These are phyloP conservation scores for Adiantum capillusveneris DNA, from an alignment of 75 land plant genomes.

Conservation along the genomic window DNA sequence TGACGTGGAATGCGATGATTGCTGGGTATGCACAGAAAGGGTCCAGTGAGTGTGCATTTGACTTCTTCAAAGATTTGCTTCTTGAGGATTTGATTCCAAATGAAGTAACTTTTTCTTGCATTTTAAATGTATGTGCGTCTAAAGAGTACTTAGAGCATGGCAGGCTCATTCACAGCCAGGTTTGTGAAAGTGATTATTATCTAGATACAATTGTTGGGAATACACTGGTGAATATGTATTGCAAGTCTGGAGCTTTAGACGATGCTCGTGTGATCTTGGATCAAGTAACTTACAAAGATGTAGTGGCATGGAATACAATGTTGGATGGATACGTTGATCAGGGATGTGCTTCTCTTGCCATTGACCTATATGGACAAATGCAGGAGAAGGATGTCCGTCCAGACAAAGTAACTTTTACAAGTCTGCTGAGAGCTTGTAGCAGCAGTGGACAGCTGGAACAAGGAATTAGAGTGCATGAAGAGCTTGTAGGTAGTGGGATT, in stretches of 20 bases:
- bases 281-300: slow-evolving; percentile 36
- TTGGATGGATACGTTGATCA: slow-evolving; percentile 14
- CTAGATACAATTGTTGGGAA: slow-evolving; percentile 39
- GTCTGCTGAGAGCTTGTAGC: slow-evolving; percentile 7
- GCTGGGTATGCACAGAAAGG: slow-evolving; percentile 17
- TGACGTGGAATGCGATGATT: slow-evolving; percentile 21
- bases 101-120: slow-evolving; percentile 24
- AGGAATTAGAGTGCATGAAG: slow-evolving; percentile 32
- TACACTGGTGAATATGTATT: slow-evolving; percentile 52
- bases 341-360: slow-evolving; percentile 5
- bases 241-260: slow-evolving; percentile 44
- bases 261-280: slow-evolving; percentile 57
- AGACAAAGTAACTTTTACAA: slow-evolving; percentile 7
- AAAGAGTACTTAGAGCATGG: slow-evolving; percentile 28
- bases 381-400: slow-evolving; percentile 5
- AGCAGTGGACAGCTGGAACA: slow-evolving; percentile 3
- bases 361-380: slow-evolving; percentile 9
- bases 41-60: slow-evolving; percentile 3
- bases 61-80: slow-evolving; percentile 9
- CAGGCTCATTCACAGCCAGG: slow-evolving; percentile 35
- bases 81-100: slow-evolving; percentile 10
- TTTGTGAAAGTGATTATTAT: slow-evolving; percentile 9
- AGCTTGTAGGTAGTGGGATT: slow-evolving; percentile 5
- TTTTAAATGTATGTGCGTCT: slow-evolving; percentile 35
- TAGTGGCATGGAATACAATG: slow-evolving; percentile 57